Evolutionary conservation across 1,284 basidiomycete species (phyloP).

Genomic region (Sanghuangporus baumii): DNA sequence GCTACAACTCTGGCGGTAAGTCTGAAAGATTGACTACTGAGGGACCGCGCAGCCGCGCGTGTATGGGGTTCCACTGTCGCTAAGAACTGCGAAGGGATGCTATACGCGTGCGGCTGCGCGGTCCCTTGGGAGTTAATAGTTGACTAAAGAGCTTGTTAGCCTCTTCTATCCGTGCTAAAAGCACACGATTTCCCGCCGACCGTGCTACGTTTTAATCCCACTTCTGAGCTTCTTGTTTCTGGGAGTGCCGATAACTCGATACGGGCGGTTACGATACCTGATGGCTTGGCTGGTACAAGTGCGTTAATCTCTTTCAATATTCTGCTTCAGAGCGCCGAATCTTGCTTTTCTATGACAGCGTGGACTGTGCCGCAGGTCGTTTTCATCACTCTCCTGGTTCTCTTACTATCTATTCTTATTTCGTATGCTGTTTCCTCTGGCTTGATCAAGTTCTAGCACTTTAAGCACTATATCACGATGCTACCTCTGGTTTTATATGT

Average conservation of each 20-base stretch:
- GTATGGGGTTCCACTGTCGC: too few relatives aligned
- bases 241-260: conserved; percentile 91
- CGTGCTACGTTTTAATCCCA: conserved; percentile 82
- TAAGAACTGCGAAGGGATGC: neutral
- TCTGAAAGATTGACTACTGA: neutral
- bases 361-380: conserved; percentile 32
- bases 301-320: conserved; percentile 22
- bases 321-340: neutral
- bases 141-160: conserved; percentile 39
- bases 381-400: conserved; percentile 30
- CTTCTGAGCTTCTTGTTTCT: conserved; percentile 78
- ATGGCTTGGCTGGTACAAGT: conserved; percentile 47
- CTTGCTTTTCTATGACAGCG: conserved; percentile 16
- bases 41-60: too few relatives aligned
- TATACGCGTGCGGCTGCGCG: neutral
- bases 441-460: neutral
- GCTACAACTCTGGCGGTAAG: conserved; percentile 73
- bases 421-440: conserved; percentile 10
- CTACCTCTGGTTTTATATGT: neutral
- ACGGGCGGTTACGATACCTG: conserved; percentile 75
- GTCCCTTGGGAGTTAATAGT: too few relatives aligned
- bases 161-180: conserved; percentile 81
- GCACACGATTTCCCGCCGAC: conserved; percentile 96
- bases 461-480: neutral
- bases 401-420: conserved; percentile 30